Evolutionary conservation across 2,329 filamentous ascomycete genomes (phyloP), one percentile per base, ranked within the genome.

Genomic region (Penicillium corylophilum): DNA sequence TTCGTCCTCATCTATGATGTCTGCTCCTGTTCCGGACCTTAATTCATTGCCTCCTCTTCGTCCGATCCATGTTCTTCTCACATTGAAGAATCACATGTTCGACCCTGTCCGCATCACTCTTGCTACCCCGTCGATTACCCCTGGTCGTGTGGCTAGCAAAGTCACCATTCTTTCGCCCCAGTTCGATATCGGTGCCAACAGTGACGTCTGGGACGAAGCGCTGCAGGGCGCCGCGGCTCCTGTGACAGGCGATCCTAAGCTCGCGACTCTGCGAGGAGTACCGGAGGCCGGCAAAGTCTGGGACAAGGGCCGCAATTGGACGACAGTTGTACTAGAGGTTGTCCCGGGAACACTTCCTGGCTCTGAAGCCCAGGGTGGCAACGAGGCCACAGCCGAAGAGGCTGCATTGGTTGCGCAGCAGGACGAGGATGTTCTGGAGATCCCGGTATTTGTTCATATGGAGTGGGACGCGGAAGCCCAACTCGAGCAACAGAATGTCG

Each of bases 281-380:
- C 85, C 89, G 15, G 91, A 95, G 71, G 89, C 89, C 0, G 94
- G 93, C 46, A 97, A 97, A 73, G 86, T 97, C n/a, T 99, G 90
- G 89, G 92, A 96, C 57, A 83, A 87, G 48, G 93, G 92, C 0
- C 81, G 92, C 31, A 99, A 97, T 70, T 96, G 92, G 89, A 94
- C 94, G 15, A 94, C 87, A 59, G 90, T 99, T 10, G 89, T 96
- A 18, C 79, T 99, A 23, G 94, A 99, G 70, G 87, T 99, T 13
- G 83, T 96, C 83, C 92, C 64, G 64, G 79, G 56, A 55, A 73
- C 63, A 16, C 66, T 70, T 41, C 71, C 67, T 3, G 67, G 64
- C 16, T 64, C 68, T 48, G 61, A 60, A 53, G 55, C 60, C 38
- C 57, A 62, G 18, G 60, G 60, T 31, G 68, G 67, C 3, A 60